These are phyloP conservation scores for Gentiana straminea DNA, from an alignment of 257 asterid genomes.

Conservation along the genomic window DNA sequence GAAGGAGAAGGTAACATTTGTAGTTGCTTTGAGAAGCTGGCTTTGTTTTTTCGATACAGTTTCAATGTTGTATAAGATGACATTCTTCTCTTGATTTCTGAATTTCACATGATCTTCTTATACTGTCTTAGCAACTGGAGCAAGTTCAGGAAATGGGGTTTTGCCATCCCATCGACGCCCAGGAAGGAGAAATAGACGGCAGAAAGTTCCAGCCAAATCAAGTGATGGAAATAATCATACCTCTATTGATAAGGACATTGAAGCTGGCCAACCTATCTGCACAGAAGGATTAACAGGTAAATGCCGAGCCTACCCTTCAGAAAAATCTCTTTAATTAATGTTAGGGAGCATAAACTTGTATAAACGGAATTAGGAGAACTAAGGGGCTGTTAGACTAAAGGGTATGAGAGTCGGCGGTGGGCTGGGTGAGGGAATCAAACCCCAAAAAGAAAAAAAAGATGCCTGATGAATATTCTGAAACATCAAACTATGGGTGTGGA, in stretches of 20 bases:
- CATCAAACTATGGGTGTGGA: too few species aligned
- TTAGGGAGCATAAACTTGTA: too few species aligned
- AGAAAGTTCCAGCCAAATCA: slow-evolving; percentile 34
- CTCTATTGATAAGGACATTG: slow-evolving; percentile 39
- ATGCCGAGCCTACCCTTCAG: slow-evolving; percentile 9
- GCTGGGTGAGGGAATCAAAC: too few species aligned
- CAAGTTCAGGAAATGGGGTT: slow-evolving; percentile 33
- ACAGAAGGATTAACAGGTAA: too few species aligned
- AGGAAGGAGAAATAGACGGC: slow-evolving; percentile 67
- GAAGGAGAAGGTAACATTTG: slow-evolving; percentile 30
- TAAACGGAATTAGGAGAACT: too few species aligned
- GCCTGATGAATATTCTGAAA: too few species aligned
- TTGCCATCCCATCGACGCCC: slow-evolving; percentile 43
- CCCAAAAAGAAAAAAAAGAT: too few species aligned
- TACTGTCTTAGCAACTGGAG: slow-evolving; percentile 40
- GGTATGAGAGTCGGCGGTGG: too few species aligned
- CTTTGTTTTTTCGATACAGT: slow-evolving; percentile 1
- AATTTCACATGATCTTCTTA: background rate
- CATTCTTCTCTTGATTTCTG: background rate
- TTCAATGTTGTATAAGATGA: background rate
- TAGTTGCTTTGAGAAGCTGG: background rate
- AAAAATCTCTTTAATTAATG: too few species aligned
- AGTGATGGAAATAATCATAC: slow-evolving; percentile 35
- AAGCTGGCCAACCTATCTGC: slow-evolving; percentile 6
- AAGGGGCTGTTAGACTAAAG: too few species aligned